These are phyloP conservation scores for Phyllosticta ampelicida DNA, from an alignment of 2,329 filamentous ascomycete species.

Conservation along the genomic window DNA sequence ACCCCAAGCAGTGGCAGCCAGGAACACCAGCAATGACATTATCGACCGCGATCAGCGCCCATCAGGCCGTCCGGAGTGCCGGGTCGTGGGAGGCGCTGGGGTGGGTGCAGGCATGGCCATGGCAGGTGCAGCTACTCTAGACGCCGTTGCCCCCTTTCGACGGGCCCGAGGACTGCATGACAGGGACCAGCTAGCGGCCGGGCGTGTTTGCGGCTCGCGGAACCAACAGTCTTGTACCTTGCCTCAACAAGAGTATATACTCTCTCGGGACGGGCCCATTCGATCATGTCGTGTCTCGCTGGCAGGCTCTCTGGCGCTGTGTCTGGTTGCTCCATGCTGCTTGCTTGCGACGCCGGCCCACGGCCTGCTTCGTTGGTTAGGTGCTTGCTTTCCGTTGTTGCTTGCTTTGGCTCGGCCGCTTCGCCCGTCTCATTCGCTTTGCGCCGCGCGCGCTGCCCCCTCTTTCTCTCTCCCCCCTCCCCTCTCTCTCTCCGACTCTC, in stretches of 20 bases:
- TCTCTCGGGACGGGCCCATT: not conserved
- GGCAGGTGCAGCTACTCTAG: too few relatives aligned
- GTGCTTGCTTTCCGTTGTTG: not conserved
- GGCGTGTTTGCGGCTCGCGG: not conserved
- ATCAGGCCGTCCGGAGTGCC: conserved; percentile 1
- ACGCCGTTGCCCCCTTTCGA: conserved; percentile 10
- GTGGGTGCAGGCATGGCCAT: not conserved
- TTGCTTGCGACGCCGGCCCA: conserved; percentile 6
- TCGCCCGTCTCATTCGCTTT: not conserved
- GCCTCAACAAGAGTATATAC: not conserved
- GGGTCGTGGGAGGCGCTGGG: conserved; percentile 8
- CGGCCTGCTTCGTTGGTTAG: conserved; percentile 1
- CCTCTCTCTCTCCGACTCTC: not conserved
- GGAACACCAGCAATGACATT: not conserved
- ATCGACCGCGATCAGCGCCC: conserved; percentile 9
- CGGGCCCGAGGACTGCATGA: conserved; percentile 5
- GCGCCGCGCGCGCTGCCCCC: not conserved
- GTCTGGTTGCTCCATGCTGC: not conserved
- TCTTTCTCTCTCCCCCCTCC: not conserved
- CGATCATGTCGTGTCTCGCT: not conserved
- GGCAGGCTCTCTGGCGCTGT: not conserved
- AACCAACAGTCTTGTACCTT: not conserved
- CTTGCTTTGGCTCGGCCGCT: not conserved
- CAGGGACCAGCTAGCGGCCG: conserved; percentile 7
- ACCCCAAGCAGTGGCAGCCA: not conserved